Base-by-base conservation (phyloP, 768 basidiomycete genomes). In the Rhizopogon vesiculosus region DNA sequence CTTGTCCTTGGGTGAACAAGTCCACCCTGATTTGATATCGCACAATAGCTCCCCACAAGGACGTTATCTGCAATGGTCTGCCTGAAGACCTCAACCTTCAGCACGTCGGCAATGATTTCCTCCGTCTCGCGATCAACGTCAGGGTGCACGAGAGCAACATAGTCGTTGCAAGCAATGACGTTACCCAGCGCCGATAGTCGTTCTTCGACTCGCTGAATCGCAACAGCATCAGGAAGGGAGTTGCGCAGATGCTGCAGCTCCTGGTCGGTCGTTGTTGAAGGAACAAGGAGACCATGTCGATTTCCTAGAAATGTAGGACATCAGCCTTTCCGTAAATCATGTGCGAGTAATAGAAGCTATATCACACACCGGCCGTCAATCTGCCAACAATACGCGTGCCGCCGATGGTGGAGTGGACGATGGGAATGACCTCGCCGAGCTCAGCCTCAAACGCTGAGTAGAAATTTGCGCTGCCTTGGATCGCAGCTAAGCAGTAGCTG, bases 101-200 rank as follows among this genome's bases (percentile, higher is more conserved):
- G 83, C 18, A 97, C 93, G 70, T 99, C 97, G 29, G 97, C 97
- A 73, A 99, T 98, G 75, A 99, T 98, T 73, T 99, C 97, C 69
- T 99, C 97, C 22, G 97, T 99, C 74, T 98, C 97, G 59, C 97
- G 85, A 75, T 98, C 97, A 57, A 98, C 76, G 62, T 99, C 97
- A 7, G 97, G 97, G 71, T 99, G 97, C 25, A 98, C 97, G 63
- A 99, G 87, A 7, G 97, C 97, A 62, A 99, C 96, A 66, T 98
- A 91, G 76, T 99, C 97, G 72, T 98, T 99, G 76, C 92, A 95
- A 12, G 93, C 93, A 70, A 99, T 95, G 59, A 99, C 96, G 69
- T 99, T 99, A 22, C 97, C 97, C 28, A 99, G 86, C 0, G 97
- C 97, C 18, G 93, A 96, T 59, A 99, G 78, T 29, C 97, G 89